These are phyloP conservation scores for Coemansia sp. DNA, from an alignment of 192 early-diverging fungal species.

Conservation along the genomic window DNA sequence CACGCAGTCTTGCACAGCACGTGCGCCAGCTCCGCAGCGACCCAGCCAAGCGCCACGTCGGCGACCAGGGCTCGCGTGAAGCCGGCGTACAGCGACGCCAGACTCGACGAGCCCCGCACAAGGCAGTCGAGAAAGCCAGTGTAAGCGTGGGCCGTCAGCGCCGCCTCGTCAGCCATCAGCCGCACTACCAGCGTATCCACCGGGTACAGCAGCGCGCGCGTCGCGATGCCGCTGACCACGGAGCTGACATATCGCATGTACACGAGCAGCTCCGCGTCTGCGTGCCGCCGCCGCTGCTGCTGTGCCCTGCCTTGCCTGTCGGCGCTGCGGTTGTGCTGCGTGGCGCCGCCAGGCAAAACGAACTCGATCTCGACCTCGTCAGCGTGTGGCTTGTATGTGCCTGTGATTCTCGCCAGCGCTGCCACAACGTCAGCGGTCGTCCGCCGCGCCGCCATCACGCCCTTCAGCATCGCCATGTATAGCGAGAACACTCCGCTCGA, in stretches of 20 bases:
- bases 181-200: slow-evolving; percentile 27
- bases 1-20: slow-evolving; percentile 28
- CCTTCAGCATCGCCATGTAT: not conserved
- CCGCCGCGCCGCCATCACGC: not conserved
- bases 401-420: not conserved
- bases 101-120: not conserved
- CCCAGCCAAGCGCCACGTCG: slow-evolving; percentile 32
- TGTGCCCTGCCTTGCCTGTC: not conserved
- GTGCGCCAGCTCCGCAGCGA: slow-evolving; percentile 28
- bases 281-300: not conserved
- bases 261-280: slow-evolving; percentile 7
- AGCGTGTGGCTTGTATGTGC: not conserved
- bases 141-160: slow-evolving; percentile 24
- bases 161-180: slow-evolving; percentile 44
- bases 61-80: slow-evolving; percentile 13
- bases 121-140: slow-evolving; percentile 37
- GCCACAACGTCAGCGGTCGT: not conserved
- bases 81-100: slow-evolving; percentile 22
- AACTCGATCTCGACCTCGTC: not conserved
- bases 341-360: not conserved
- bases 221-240: slow-evolving; percentile 4
- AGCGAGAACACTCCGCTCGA: not conserved
- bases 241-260: slow-evolving; percentile 20
- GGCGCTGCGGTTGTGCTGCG: not conserved
- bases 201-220: slow-evolving; percentile 26